Evolutionary conservation across 352 stramenopile genomes (phyloP).

Genomic region (Globisporangium irregulare): DNA sequence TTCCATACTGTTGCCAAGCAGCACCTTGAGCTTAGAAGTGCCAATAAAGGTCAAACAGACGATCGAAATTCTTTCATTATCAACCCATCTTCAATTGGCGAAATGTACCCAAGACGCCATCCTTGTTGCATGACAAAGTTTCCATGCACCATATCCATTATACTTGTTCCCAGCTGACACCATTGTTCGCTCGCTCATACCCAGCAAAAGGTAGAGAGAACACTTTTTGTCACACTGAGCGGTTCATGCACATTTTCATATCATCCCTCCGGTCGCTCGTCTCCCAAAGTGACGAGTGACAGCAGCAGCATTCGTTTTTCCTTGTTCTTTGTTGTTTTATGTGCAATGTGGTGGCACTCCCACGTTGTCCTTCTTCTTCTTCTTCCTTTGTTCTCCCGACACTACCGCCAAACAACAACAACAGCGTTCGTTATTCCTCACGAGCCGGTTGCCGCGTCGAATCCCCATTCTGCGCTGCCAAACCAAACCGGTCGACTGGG

Average conservation of each 20-base stretch:
- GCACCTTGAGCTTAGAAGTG: not conserved
- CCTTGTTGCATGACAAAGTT: too few species aligned
- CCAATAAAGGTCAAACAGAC: too few species aligned
- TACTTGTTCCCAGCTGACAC: too few species aligned
- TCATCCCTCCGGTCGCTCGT: not conserved
- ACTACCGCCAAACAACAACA: not conserved
- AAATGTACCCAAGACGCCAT: not conserved
- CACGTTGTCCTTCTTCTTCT: not conserved
- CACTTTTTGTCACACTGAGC: not conserved
- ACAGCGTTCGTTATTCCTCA: not conserved
- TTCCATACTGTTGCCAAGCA: not conserved
- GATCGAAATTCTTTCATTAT: not conserved
- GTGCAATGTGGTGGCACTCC: not conserved
- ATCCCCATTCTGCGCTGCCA: not conserved
- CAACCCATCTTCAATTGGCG: not conserved
- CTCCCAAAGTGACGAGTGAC: too few species aligned
- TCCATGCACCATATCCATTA: too few species aligned
- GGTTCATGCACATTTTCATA: not conserved
- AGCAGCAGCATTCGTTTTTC: too few species aligned
- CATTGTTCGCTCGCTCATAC: too few species aligned
- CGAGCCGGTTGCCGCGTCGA: not conserved
- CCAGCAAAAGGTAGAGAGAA: too few species aligned
- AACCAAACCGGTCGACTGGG: not conserved
- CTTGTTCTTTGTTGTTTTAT: not conserved
- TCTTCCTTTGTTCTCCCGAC: not conserved